phyloP scores from a whole-genome alignment of 768 basidiomycete species.

The Pulveroboletus frians region DNA sequence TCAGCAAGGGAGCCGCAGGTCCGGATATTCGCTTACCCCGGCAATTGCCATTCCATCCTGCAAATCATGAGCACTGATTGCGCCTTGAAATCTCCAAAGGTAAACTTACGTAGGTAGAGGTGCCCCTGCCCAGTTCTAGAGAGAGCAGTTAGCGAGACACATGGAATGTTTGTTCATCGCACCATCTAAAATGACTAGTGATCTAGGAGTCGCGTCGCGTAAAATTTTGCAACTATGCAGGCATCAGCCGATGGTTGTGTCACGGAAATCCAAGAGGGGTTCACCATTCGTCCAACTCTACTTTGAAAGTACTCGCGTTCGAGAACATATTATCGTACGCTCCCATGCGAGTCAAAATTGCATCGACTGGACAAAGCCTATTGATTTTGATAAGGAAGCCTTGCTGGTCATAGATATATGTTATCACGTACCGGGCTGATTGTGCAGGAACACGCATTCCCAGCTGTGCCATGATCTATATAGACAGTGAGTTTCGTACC shows the following conservation, averaged over 20 bases:
- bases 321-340: constrained; percentile 98
- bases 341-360: constrained; percentile 95
- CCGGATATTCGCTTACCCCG: constrained; percentile 44
- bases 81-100: background rate
- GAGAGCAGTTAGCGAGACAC: constrained; percentile 6
- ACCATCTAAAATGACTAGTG: constrained; percentile 94
- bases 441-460: constrained; percentile 93
- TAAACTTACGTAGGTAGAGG: constrained; percentile 77
- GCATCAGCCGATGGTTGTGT: background rate
- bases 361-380: constrained; percentile 84
- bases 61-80: constrained; percentile 11
- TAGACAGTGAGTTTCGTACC: constrained; percentile 3
- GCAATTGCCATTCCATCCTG: constrained; percentile 99
- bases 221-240: constrained; percentile 79
- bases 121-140: constrained; percentile 88
- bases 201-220: constrained; percentile 88
- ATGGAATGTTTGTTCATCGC: constrained; percentile 17
- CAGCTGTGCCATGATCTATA: constrained; percentile 84
- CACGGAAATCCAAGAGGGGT: constrained; percentile 1
- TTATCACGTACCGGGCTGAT: constrained; percentile 53
- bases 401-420: background rate
- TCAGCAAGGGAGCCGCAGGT: constrained; percentile 3
- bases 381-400: constrained; percentile 5
- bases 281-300: constrained; percentile 96
- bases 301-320: constrained; percentile 94